Percentiles rank a stretch among this genome's conserved stretches.
phyloP scores from a whole-genome alignment of 345 rosid genomes.

The Linum tenue region DNA sequence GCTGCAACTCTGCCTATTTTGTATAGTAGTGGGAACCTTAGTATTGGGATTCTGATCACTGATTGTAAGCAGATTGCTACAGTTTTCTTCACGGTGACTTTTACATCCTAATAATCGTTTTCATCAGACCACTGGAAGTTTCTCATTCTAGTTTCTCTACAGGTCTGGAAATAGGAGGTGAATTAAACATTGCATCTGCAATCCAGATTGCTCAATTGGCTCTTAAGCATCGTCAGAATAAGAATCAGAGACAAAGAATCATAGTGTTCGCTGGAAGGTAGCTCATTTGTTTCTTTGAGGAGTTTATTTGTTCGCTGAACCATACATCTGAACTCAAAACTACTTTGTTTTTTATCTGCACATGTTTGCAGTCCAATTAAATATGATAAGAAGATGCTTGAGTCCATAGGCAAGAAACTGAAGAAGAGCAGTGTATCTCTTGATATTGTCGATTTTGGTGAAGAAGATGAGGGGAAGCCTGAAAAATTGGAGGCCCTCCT shows the following conservation, averaged over 20 bases:
- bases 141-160: neutral
- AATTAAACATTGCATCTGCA: conserved; percentile 72
- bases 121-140: too few relatives aligned
- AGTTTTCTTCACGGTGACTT: too few relatives aligned
- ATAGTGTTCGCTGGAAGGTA: conserved; percentile 98
- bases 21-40: neutral
- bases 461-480: conserved; percentile 54
- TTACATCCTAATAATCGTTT: too few relatives aligned
- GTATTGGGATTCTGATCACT: neutral
- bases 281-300: neutral
- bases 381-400: conserved; percentile 73
- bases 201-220: conserved; percentile 94
- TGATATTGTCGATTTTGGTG: conserved; percentile 73
- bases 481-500: conserved; percentile 74
- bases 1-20: neutral
- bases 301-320: conserved; percentile 1
- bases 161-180: conserved; percentile 93
- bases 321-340: neutral
- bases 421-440: conserved; percentile 83
- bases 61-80: neutral
- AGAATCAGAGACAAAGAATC: conserved; percentile 90
- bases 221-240: conserved; percentile 96
- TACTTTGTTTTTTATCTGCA: neutral
- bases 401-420: conserved; percentile 78
- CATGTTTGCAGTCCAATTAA: conserved; percentile 54